These are phyloP conservation scores for Dioscorea cayenensis DNA, from an alignment of 116 monocot species.

Conservation along the genomic window DNA sequence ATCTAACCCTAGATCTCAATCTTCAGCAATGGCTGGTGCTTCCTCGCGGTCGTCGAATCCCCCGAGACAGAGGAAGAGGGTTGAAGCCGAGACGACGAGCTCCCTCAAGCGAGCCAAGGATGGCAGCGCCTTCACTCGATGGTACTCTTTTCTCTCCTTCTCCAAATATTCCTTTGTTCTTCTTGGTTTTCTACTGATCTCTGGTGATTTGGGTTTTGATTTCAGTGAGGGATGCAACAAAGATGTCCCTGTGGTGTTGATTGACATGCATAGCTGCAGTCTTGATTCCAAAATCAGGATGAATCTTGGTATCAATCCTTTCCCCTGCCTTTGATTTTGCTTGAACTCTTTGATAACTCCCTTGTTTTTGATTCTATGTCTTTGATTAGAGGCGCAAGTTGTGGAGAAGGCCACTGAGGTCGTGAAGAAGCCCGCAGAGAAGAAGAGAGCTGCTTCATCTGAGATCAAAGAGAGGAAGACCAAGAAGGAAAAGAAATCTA, in stretches of 20 bases:
- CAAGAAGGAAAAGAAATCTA: slow-evolving; percentile 42
- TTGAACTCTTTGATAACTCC: neutral
- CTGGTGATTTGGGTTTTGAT: neutral
- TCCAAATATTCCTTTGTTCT: neutral
- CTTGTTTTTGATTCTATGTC: neutral
- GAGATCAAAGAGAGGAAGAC: slow-evolving; percentile 25
- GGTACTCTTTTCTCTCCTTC: slow-evolving; percentile 20
- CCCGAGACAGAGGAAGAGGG: slow-evolving; percentile 55
- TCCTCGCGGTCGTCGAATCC: slow-evolving; percentile 37
- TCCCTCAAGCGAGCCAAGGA: slow-evolving; percentile 65
- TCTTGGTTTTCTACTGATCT: neutral
- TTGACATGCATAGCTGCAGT: slow-evolving; percentile 91
- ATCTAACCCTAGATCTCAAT: neutral
- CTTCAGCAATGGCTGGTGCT: slow-evolving; percentile 33
- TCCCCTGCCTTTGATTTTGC: neutral
- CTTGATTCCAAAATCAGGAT: slow-evolving; percentile 78
- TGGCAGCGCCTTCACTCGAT: slow-evolving; percentile 81
- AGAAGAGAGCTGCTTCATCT: slow-evolving; percentile 41
- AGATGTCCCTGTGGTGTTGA: slow-evolving; percentile 75
- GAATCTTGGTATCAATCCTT: slow-evolving; percentile 41
- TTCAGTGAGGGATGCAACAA: slow-evolving; percentile 70
- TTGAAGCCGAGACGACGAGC: slow-evolving; percentile 49
- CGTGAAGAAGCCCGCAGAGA: slow-evolving; percentile 37
- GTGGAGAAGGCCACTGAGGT: slow-evolving; percentile 51
- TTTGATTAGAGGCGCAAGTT: slow-evolving; percentile 54